phyloP scores from a whole-genome alignment of 371 early-diverging fungal genomes.

The Globomyces sp. region DNA sequence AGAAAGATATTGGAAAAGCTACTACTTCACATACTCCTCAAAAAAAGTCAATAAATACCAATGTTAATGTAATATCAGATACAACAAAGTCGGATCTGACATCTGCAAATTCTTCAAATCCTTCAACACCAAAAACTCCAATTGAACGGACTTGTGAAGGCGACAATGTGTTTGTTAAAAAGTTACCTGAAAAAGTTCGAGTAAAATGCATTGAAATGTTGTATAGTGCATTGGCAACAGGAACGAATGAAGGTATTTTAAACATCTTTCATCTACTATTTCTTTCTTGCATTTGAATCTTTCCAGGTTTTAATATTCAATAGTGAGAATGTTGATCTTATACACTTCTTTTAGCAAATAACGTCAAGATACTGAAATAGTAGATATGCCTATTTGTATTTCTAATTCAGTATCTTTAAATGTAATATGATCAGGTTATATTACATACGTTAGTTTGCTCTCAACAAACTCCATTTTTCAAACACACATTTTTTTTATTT shows the following conservation, averaged over 20 bases:
- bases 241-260: constrained; percentile 62
- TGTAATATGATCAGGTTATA: too few species aligned
- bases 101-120: constrained; percentile 1
- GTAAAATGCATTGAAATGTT: constrained; percentile 84
- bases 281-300: constrained; percentile 2
- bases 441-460: background rate
- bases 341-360: too few species aligned
- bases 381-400: too few species aligned
- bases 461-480: background rate
- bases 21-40: constrained; percentile 16
- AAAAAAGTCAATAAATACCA: constrained; percentile 11
- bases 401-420: too few species aligned
- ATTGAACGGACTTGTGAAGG: constrained; percentile 57
- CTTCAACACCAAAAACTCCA: constrained; percentile 13
- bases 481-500: background rate
- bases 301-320: background rate
- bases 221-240: constrained; percentile 75
- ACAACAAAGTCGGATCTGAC: constrained; percentile 25
- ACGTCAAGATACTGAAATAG: too few species aligned
- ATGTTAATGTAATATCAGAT: constrained; percentile 11
- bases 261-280: background rate
- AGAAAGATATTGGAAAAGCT: constrained; percentile 56
- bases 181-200: constrained; percentile 69
- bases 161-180: constrained; percentile 59
- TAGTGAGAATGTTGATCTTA: too few species aligned